Percentiles rank a stretch among this genome's conserved stretches.
Conservation (phyloP, 257 asterid genomes). For the Fraxinus cuspidata region DNA sequence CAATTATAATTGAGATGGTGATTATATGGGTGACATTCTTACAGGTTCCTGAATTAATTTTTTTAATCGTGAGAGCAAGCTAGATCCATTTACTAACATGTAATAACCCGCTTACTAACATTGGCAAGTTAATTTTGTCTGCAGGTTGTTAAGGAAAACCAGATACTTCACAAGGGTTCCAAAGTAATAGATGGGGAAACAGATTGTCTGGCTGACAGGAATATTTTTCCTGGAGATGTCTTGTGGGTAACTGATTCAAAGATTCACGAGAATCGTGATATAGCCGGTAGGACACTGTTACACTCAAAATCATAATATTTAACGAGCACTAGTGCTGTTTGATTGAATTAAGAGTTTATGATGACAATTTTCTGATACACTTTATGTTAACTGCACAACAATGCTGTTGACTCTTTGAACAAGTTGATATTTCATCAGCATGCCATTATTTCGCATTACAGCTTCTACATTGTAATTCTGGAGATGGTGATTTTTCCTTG, state of each 20-base stretch:
- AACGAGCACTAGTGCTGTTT: constrained; percentile 14
- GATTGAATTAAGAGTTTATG: constrained; percentile 1
- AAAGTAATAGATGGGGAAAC: constrained; percentile 69
- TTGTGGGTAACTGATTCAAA: constrained; percentile 95
- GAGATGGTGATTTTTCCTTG: neutral
- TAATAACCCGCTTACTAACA: neutral
- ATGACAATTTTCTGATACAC: constrained; percentile 6
- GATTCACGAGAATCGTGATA: constrained; percentile 94
- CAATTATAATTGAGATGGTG: neutral
- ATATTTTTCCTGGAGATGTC: constrained; percentile 88
- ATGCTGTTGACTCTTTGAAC: neutral
- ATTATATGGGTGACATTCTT: neutral
- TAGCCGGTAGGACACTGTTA: constrained; percentile 72
- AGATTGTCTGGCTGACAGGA: constrained; percentile 76
- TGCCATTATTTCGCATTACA: constrained; percentile 12
- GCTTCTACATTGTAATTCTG: neutral
- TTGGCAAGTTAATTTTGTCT: constrained; percentile 19
- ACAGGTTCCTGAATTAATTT: neutral
- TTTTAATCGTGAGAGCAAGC: neutral
- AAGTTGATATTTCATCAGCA: neutral
- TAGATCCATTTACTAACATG: neutral
- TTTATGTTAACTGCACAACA: neutral
- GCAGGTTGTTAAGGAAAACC: constrained; percentile 96
- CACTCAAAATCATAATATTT: constrained; percentile 18
- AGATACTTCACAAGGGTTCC: constrained; percentile 90